phyloP scores from a whole-genome alignment of 495 filamentous ascomycete genomes.

The Podospora conica region DNA sequence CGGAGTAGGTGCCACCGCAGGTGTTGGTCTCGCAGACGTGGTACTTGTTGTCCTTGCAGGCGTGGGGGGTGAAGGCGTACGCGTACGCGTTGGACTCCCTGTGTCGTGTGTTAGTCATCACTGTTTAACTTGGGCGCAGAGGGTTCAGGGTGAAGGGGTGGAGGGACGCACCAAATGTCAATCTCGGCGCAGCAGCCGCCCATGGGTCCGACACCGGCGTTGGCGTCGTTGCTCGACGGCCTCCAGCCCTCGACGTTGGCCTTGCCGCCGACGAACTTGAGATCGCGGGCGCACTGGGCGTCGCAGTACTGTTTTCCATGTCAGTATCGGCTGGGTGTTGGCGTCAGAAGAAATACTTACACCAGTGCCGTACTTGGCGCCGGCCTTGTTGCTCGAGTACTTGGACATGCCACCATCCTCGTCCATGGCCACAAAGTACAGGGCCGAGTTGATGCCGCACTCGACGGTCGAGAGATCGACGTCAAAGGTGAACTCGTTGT shows the following conservation, averaged over 20 bases:
- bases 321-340: conserved; percentile 6
- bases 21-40: conserved; percentile 46
- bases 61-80: conserved; percentile 61
- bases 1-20: conserved; percentile 50
- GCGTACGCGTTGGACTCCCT: conserved; percentile 60
- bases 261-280: conserved; percentile 50
- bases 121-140: background rate
- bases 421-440: conserved; percentile 56
- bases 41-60: conserved; percentile 55
- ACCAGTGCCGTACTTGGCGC: conserved; percentile 54
- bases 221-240: conserved; percentile 45
- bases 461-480: conserved; percentile 48
- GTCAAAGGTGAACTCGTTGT: conserved; percentile 56
- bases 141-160: background rate
- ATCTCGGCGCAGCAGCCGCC: conserved; percentile 71
- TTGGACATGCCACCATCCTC: conserved; percentile 49
- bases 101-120: background rate
- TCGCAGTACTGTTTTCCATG: conserved; percentile 44
- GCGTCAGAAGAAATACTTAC: conserved; percentile 18
- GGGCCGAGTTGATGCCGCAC: conserved; percentile 53
- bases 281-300: conserved; percentile 49
- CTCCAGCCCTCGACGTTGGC: conserved; percentile 51
- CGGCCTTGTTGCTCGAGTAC: conserved; percentile 49
- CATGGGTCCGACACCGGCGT: conserved; percentile 38
- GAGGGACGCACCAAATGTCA: conserved; percentile 46